Conservation (phyloP, 2,329 filamentous ascomycete species). For the Paraphaeosphaeria minitans region DNA sequence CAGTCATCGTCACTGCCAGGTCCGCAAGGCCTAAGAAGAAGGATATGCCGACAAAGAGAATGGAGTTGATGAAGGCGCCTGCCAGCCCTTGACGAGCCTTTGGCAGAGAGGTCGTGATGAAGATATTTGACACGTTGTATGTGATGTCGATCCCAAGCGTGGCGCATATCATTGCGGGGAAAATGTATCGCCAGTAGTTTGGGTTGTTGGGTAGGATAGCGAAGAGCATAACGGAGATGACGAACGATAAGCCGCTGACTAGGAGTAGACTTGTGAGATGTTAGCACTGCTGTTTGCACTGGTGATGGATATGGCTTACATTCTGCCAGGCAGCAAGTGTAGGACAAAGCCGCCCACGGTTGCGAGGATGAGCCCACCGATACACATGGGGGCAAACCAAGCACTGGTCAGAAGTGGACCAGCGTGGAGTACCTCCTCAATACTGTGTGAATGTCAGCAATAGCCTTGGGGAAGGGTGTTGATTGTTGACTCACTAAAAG, state of each 20-base stretch:
- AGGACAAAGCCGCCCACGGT: constrained; percentile 41
- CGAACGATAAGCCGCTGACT: constrained; percentile 37
- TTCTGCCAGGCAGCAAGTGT: constrained; percentile 42
- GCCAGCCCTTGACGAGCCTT: constrained; percentile 43
- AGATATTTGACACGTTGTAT: constrained; percentile 47
- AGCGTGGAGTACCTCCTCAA: constrained; percentile 37
- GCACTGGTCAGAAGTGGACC: constrained; percentile 38
- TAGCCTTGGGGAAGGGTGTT: not conserved
- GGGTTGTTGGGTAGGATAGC: constrained; percentile 39
- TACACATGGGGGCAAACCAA: constrained; percentile 46
- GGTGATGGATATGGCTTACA: constrained; percentile 15
- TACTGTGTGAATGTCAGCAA: constrained; percentile 17
- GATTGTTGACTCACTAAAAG: constrained; percentile 35
- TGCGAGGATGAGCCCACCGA: constrained; percentile 43
- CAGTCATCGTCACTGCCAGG: constrained; percentile 41
- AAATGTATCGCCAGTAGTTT: constrained; percentile 47
- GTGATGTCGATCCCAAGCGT: constrained; percentile 46
- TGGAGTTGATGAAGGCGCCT: constrained; percentile 43
- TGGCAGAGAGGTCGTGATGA: constrained; percentile 44
- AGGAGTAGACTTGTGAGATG: constrained; percentile 26
- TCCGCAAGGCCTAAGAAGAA: constrained; percentile 46
- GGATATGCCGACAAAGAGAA: constrained; percentile 45
- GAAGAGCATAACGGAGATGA: constrained; percentile 41
- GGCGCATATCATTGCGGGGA: constrained; percentile 52
- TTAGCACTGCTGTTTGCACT: not conserved